Conservation (phyloP, 768 basidiomycete species). For the Pisolithus orientalis region DNA sequence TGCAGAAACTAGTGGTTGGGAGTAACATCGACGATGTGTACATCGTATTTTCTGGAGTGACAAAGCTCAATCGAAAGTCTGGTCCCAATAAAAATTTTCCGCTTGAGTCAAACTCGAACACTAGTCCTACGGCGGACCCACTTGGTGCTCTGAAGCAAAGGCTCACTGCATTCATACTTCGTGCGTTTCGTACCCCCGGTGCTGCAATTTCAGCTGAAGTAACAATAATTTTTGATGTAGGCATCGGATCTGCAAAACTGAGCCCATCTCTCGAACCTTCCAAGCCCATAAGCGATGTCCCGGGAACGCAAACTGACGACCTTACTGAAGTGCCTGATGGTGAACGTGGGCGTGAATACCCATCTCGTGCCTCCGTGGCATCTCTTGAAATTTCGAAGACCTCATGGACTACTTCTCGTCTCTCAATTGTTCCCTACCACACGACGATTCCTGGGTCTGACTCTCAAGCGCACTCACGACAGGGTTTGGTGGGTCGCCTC, state of each 20-base stretch:
- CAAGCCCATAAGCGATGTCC: slow-evolving; percentile 45
- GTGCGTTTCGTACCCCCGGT: slow-evolving; percentile 9
- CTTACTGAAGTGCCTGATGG: neutral
- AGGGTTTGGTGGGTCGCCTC: too few relatives aligned
- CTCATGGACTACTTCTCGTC: too few relatives aligned
- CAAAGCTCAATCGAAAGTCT: slow-evolving; percentile 53
- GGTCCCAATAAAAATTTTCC: neutral
- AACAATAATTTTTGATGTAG: slow-evolving; percentile 5
- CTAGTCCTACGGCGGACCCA: slow-evolving; percentile 51
- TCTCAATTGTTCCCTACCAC: too few relatives aligned
- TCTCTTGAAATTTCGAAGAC: neutral
- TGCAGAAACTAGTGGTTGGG: slow-evolving; percentile 80
- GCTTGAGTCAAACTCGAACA: neutral
- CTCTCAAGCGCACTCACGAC: too few relatives aligned
- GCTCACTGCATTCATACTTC: slow-evolving; percentile 38
- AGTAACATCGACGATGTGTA: slow-evolving; percentile 69
- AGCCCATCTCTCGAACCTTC: slow-evolving; percentile 42
- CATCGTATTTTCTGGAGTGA: slow-evolving; percentile 75
- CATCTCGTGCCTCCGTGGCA: neutral
- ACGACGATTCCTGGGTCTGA: too few relatives aligned
- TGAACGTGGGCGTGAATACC: neutral
- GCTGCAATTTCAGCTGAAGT: neutral
- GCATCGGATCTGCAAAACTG: neutral
- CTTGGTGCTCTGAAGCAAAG: slow-evolving; percentile 46
- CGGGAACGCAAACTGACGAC: neutral